Percentiles rank a stretch among this genome's conserved stretches.
Conservation (phyloP, 73 alveolate genomes). For the Paramecium primaurelia region DNA sequence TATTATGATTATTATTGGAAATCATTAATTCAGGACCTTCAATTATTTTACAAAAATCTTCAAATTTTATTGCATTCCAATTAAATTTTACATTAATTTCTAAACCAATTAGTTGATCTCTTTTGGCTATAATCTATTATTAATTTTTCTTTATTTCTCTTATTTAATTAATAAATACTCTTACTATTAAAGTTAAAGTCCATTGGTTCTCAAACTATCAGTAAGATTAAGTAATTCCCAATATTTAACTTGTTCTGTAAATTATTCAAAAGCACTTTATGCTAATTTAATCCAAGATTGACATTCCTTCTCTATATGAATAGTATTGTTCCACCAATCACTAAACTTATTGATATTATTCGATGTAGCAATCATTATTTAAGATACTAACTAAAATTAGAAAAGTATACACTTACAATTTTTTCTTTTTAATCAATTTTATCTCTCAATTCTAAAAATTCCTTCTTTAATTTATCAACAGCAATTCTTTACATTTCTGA, state of each 20-base stretch:
- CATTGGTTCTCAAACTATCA: not conserved
- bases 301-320: conserved; percentile 10
- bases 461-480: not conserved
- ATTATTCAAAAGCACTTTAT: not conserved
- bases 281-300: conserved; percentile 16
- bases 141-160: not conserved
- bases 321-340: conserved; percentile 32
- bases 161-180: not conserved
- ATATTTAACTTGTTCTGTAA: conserved; percentile 21
- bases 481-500: not conserved
- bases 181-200: not conserved
- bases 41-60: conserved; percentile 3
- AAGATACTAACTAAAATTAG: not conserved
- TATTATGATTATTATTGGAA: not conserved
- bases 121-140: not conserved
- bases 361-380: not conserved
- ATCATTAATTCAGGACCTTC: not conserved
- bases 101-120: not conserved
- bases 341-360: not conserved
- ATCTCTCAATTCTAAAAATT: not conserved
- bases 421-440: conserved; percentile 10
- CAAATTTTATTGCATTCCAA: not conserved
- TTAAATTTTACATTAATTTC: conserved; percentile 11
- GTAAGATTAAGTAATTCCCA: conserved; percentile 36
- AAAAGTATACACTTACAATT: not conserved